Evolutionary conservation across 129 eudicot genomes (phyloP).

Genomic region (Dittrichia graveolens): DNA sequence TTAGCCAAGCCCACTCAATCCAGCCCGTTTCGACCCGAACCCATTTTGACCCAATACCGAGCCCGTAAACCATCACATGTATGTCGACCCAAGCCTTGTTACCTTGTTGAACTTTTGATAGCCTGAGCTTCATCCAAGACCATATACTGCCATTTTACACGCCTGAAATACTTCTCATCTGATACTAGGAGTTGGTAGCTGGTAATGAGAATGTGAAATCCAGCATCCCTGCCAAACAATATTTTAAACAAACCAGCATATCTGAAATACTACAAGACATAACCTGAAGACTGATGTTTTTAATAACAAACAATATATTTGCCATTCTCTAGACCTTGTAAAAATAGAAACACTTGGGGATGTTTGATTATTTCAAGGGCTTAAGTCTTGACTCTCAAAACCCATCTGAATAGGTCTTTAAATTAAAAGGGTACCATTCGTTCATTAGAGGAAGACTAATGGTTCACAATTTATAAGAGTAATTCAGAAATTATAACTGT

Average conservation of each 20-base stretch:
- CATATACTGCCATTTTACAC: constrained; percentile 99
- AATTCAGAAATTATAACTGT: neutral
- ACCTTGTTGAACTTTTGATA: constrained; percentile 93
- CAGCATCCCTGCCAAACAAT: constrained; percentile 76
- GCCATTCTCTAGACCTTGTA: neutral
- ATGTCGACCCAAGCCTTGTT: constrained; percentile 18
- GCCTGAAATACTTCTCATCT: constrained; percentile 89
- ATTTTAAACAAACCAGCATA: constrained; percentile 19
- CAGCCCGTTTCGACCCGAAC: neutral
- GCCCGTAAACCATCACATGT: no score
- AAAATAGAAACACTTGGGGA: neutral
- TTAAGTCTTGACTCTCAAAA: neutral
- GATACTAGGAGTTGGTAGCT: constrained; percentile 92
- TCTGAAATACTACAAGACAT: constrained; percentile 5
- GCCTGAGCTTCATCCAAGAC: constrained; percentile 99
- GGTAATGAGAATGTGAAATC: constrained; percentile 95
- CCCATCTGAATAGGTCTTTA: neutral
- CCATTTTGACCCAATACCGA: neutral
- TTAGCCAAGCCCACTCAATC: neutral
- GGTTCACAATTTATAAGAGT: constrained; percentile 4
- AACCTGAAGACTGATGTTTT: constrained; percentile 15
- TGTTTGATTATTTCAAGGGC: neutral
- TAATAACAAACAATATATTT: constrained; percentile 15
- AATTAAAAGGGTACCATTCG: neutral
- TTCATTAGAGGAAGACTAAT: neutral